Evolutionary conservation across 208 protist species (phyloP).

Genomic region (Crithidia fasciculata): DNA sequence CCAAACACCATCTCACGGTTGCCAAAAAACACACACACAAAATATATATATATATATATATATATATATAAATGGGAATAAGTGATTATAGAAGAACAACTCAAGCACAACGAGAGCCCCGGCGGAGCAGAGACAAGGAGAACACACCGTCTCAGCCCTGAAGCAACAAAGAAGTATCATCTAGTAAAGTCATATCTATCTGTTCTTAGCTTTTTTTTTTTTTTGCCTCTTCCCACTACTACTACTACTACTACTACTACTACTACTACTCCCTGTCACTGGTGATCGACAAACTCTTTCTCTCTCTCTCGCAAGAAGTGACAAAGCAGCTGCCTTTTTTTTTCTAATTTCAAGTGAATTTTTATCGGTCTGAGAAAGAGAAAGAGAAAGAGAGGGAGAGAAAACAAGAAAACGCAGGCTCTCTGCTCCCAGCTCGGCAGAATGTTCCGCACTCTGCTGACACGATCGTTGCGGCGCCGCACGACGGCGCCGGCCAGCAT

Average conservation of each 20-base stretch:
- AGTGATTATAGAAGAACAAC: too few relatives aligned
- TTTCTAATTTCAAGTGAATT: background rate
- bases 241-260: too few relatives aligned
- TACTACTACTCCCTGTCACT: too few relatives aligned
- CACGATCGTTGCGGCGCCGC: slow-evolving; percentile 15
- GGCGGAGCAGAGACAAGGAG: background rate
- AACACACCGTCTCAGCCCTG: background rate
- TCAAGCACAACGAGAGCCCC: too few relatives aligned
- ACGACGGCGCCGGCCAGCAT: slow-evolving; percentile 6
- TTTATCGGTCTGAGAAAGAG: too few relatives aligned
- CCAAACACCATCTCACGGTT: too few relatives aligned
- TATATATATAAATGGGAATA: too few relatives aligned
- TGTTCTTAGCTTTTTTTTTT: background rate
- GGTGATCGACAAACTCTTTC: background rate
- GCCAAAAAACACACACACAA: too few relatives aligned
- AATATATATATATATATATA: too few relatives aligned
- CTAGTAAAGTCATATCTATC: slow-evolving; percentile 20
- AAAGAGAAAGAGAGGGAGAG: too few relatives aligned
- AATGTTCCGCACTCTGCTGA: slow-evolving; percentile 8
- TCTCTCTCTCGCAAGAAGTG: background rate
- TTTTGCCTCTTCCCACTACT: background rate
- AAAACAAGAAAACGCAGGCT: too few relatives aligned
- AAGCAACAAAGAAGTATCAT: background rate
- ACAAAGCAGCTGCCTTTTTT: background rate
- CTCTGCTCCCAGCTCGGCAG: background rate